A percentile compares a stretch with the other conserved stretches of the same genome.
phyloP scores from a whole-genome alignment of 2,329 filamentous ascomycete genomes.

The Alternaria sp. region DNA sequence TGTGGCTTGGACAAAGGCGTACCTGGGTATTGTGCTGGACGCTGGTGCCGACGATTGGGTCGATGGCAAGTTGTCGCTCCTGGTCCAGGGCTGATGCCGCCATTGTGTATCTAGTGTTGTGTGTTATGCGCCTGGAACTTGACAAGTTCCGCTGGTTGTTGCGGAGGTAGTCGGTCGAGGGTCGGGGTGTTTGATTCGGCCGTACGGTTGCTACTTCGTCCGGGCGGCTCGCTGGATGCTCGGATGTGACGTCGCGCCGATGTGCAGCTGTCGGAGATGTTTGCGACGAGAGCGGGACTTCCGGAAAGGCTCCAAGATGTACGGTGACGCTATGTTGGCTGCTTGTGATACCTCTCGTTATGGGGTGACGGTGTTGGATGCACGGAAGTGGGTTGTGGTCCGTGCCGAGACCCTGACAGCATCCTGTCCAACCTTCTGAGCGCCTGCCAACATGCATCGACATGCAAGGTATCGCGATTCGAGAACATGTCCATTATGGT shows the following conservation, averaged over 20 bases:
- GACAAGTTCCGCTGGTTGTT: background rate
- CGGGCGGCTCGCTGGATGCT: background rate
- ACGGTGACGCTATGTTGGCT: constrained; percentile 1
- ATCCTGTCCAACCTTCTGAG: background rate
- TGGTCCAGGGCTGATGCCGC: constrained; percentile 65
- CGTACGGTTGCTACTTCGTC: background rate
- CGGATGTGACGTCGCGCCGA: background rate
- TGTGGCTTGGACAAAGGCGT: constrained; percentile 28
- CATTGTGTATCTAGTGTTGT: constrained; percentile 18
- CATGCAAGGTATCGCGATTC: background rate
- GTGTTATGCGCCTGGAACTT: background rate
- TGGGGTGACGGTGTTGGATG: constrained; percentile 5
- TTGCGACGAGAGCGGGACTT: background rate
- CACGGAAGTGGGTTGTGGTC: constrained; percentile 7
- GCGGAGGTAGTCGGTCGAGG: background rate
- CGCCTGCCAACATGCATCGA: background rate
- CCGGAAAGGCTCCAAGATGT: background rate
- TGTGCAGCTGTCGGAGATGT: background rate
- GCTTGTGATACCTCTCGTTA: background rate
- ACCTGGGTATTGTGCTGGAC: constrained; percentile 85
- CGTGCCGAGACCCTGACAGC: constrained; percentile 4
- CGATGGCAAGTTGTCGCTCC: constrained; percentile 77
- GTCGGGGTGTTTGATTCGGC: background rate
- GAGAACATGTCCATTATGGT: background rate
- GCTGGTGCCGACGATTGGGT: constrained; percentile 80